phyloP scores from a whole-genome alignment of 768 basidiomycete genomes.

The Suillus discolor region DNA sequence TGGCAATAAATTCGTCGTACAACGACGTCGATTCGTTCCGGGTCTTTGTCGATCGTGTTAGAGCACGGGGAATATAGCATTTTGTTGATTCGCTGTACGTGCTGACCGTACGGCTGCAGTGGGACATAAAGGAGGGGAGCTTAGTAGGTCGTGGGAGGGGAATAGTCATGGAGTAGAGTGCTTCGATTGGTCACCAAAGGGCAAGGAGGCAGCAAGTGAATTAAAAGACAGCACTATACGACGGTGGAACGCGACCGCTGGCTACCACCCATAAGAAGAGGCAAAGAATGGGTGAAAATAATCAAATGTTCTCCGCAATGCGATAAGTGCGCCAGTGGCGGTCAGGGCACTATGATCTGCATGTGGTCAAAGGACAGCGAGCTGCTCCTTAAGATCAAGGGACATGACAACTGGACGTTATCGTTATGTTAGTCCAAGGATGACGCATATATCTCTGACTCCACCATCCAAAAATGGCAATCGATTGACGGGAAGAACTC shows the following conservation, averaged over 20 bases:
- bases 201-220: constrained; percentile 11
- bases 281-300: not conserved
- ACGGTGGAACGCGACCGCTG: constrained; percentile 15
- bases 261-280: not conserved
- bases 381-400: not conserved
- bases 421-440: not conserved
- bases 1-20: no score
- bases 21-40: no score
- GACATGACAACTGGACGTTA: no score
- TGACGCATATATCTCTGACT: not conserved
- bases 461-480: not conserved
- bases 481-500: not conserved
- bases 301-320: not conserved
- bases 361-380: not conserved
- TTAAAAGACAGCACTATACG: constrained; percentile 13
- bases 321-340: not conserved
- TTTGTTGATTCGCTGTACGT: no score
- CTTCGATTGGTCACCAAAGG: constrained; percentile 16
- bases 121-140: not conserved
- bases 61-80: no score
- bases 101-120: not conserved
- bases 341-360: not conserved
- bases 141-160: not conserved
- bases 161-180: not conserved
- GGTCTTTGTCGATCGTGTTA: no score